Conservation (phyloP, 2,329 filamentous ascomycete genomes). For the Aspergillus arachidicola region DNA sequence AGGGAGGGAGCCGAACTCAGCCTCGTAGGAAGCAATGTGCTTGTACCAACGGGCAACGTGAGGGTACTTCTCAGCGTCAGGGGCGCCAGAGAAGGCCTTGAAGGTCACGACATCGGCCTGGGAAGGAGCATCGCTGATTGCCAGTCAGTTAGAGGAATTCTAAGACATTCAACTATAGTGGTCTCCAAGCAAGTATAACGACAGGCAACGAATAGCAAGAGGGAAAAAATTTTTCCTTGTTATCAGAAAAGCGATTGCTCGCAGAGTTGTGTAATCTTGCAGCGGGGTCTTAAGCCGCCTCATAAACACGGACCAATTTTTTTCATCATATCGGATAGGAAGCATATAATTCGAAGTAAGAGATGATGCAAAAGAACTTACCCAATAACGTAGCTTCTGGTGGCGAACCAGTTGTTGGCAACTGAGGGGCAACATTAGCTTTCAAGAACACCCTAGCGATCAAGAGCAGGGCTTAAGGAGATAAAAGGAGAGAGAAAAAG, state of each 20-base stretch:
- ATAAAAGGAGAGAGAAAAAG: conserved; percentile 24
- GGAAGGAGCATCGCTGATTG: conserved; percentile 65
- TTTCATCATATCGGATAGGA: conserved; percentile 68
- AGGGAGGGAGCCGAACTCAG: conserved; percentile 86
- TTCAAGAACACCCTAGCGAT: conserved; percentile 18
- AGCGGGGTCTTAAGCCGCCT: conserved; percentile 90
- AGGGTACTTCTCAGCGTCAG: conserved; percentile 84
- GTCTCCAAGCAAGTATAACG: neutral
- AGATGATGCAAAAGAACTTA: conserved; percentile 52
- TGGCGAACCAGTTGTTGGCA: conserved; percentile 51
- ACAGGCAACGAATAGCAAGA: conserved; percentile 21
- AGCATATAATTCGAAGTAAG: conserved; percentile 19
- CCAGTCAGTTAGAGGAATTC: conserved; percentile 16
- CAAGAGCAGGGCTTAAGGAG: conserved; percentile 8
- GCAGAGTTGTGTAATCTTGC: conserved; percentile 75
- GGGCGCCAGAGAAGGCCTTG: conserved; percentile 80
- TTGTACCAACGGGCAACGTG: conserved; percentile 98
- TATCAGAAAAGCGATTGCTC: conserved; percentile 76
- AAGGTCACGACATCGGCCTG: conserved; percentile 96
- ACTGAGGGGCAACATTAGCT: conserved; percentile 42
- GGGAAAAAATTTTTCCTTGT: conserved; percentile 15
- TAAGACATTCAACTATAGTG: neutral
- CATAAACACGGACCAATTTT: conserved; percentile 94
- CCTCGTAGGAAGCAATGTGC: conserved; percentile 91
- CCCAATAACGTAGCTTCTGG: conserved; percentile 81